Percentiles rank a stretch among this genome's conserved stretches.
These are phyloP conservation scores for Pezicula rhizophila DNA, from an alignment of 2,329 filamentous ascomycete species.

Conservation along the genomic window DNA sequence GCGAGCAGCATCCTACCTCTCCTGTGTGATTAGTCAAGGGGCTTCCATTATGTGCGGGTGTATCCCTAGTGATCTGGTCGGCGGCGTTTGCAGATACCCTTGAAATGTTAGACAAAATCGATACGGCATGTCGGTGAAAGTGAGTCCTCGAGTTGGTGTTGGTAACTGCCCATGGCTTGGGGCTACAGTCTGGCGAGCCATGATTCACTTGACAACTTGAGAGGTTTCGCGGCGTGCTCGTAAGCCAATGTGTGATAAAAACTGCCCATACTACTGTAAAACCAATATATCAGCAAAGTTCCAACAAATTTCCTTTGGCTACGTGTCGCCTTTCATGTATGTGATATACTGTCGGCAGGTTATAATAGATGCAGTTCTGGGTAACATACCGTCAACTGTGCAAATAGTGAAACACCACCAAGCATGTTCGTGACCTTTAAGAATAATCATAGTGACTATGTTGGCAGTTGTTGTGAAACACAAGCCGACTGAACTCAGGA, in stretches of 20 bases:
- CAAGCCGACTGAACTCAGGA: constrained; percentile 5
- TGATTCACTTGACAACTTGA: neutral
- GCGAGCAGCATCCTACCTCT: neutral
- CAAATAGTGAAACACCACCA: constrained; percentile 5
- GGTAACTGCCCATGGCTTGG: no score
- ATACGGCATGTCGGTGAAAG: no score
- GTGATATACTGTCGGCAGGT: neutral
- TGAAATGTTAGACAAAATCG: no score
- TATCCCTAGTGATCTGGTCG: no score
- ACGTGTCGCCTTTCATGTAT: neutral
- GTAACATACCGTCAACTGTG: constrained; percentile 4
- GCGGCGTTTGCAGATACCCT: no score
- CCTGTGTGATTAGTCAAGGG: no score
- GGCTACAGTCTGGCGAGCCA: no score
- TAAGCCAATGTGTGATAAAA: neutral
- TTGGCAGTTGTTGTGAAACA: constrained; percentile 2
- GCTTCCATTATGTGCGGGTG: no score
- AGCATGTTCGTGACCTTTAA: constrained; percentile 1
- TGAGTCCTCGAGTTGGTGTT: no score
- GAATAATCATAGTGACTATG: constrained; percentile 4
- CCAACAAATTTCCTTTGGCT: neutral
- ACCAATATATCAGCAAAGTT: neutral
- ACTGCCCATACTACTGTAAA: neutral
- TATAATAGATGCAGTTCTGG: neutral
- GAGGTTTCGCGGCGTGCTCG: neutral